These are phyloP conservation scores for Trichophaea hybrida DNA, from an alignment of 2,329 filamentous ascomycete species.

Conservation along the genomic window DNA sequence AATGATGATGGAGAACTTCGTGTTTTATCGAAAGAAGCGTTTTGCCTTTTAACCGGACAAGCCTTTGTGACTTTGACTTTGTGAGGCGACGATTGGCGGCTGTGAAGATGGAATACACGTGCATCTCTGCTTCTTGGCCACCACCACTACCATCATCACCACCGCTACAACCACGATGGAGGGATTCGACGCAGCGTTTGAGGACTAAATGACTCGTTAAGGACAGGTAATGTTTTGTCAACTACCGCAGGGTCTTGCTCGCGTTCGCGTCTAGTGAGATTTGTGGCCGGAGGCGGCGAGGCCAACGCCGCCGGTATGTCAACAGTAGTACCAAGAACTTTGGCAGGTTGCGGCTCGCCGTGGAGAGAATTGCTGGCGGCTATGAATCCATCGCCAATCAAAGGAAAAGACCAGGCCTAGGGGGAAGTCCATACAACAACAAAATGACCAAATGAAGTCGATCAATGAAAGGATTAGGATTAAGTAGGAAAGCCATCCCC, in stretches of 20 bases:
- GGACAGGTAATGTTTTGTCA: not conserved
- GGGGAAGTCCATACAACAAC: no score
- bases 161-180: not conserved
- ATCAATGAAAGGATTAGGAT: no score
- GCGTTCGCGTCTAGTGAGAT: not conserved
- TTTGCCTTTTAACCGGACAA: not conserved
- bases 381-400: no score
- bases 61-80: not conserved
- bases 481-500: no score
- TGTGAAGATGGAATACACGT: not conserved
- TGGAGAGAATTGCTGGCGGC: no score
- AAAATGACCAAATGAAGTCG: no score
- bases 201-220: not conserved
- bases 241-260: not conserved
- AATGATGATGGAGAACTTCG: not conserved
- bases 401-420: no score
- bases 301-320: not conserved
- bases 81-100: not conserved
- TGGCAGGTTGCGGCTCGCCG: no score
- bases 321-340: no score
- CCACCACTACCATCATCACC: not conserved
- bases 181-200: not conserved
- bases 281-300: not conserved
- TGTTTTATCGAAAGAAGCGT: slow-evolving; percentile 1
- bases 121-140: not conserved